These are phyloP conservation scores for Periconia digitata DNA, from an alignment of 2,329 filamentous ascomycete genomes.

Conservation along the genomic window DNA sequence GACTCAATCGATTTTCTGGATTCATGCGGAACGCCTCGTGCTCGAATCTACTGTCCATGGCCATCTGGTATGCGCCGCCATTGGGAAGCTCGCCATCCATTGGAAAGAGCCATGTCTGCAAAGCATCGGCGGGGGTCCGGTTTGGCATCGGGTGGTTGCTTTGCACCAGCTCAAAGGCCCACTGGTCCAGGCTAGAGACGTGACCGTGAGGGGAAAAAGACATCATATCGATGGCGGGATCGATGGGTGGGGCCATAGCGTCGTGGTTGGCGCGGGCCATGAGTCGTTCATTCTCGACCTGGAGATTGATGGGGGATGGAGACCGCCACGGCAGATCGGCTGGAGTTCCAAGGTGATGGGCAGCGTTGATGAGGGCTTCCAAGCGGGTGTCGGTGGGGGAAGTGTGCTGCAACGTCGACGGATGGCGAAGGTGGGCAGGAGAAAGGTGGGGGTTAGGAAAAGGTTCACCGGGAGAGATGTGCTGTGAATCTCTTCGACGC, in stretches of 20 bases:
- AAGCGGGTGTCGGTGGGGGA: constrained; percentile 37
- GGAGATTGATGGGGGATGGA: constrained; percentile 34
- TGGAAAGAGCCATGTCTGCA: constrained; percentile 43
- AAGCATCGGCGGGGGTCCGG: constrained; percentile 37
- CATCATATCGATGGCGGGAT: constrained; percentile 41
- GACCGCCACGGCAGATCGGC: constrained; percentile 38
- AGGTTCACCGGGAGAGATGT: constrained; percentile 23
- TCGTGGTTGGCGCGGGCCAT: constrained; percentile 27
- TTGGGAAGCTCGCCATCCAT: constrained; percentile 32
- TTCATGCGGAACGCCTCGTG: constrained; percentile 25
- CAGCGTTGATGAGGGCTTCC: constrained; percentile 42
- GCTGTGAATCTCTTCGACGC: constrained; percentile 25
- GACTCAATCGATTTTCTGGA: constrained; percentile 31
- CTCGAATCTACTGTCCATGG: constrained; percentile 35
- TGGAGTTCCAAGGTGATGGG: constrained; percentile 38
- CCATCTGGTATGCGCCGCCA: constrained; percentile 30
- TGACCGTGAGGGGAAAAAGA: constrained; percentile 38
- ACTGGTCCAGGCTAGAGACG: constrained; percentile 39
- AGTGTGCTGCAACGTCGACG: constrained; percentile 11
- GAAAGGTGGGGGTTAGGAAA: constrained; percentile 18
- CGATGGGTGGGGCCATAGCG: constrained; percentile 39
- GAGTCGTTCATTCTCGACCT: constrained; percentile 23
- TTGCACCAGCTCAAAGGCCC: constrained; percentile 42
- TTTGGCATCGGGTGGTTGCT: constrained; percentile 40
- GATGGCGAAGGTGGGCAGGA: constrained; percentile 15